A percentile compares a stretch with the other conserved stretches of the same genome.
phyloP scores from a whole-genome alignment of 805 yeast genomes.

The Kazachstania viticola region DNA sequence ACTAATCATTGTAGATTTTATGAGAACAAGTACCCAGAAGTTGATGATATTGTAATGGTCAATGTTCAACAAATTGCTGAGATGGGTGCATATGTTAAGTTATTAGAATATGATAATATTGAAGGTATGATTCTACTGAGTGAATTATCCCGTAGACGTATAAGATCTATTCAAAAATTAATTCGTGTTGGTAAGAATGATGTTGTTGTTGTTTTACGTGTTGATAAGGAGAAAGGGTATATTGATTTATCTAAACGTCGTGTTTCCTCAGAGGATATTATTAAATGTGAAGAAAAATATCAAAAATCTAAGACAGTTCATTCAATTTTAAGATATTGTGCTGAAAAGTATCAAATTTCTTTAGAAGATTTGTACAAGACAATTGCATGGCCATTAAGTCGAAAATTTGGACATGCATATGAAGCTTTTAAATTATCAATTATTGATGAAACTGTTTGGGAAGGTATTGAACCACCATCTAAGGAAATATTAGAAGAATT shows the following conservation, averaged over 20 bases:
- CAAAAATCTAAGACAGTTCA: constrained; percentile 95
- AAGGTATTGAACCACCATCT: constrained; percentile 61
- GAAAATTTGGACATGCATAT: constrained; percentile 91
- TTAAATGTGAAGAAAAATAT: constrained; percentile 94
- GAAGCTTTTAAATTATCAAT: constrained; percentile 95
- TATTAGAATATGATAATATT: constrained; percentile 92
- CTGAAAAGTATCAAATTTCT: constrained; percentile 85
- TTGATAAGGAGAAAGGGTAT: constrained; percentile 96
- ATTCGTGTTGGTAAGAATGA: constrained; percentile 98
- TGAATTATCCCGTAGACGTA: constrained; percentile 96
- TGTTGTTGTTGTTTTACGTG: constrained; percentile 95
- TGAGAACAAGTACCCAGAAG: constrained; percentile 97
- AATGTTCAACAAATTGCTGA: constrained; percentile 97
- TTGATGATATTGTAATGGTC: constrained; percentile 98
- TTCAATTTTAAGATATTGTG: constrained; percentile 96
- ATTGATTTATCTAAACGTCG: constrained; percentile 96
- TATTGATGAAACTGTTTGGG: constrained; percentile 79
- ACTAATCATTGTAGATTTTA: constrained; percentile 90
- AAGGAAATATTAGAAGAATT: constrained; percentile 72
- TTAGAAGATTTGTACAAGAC: constrained; percentile 77
- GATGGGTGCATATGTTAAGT: constrained; percentile 97
- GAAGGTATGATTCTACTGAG: constrained; percentile 97
- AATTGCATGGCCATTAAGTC: constrained; percentile 95
- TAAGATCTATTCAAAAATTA: constrained; percentile 91
- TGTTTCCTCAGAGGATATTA: constrained; percentile 94